Evolutionary conservation across 2,329 filamentous ascomycete genomes (phyloP), one percentile per base, ranked within the genome.

Genomic region (Ophiostoma angusticollis): DNA sequence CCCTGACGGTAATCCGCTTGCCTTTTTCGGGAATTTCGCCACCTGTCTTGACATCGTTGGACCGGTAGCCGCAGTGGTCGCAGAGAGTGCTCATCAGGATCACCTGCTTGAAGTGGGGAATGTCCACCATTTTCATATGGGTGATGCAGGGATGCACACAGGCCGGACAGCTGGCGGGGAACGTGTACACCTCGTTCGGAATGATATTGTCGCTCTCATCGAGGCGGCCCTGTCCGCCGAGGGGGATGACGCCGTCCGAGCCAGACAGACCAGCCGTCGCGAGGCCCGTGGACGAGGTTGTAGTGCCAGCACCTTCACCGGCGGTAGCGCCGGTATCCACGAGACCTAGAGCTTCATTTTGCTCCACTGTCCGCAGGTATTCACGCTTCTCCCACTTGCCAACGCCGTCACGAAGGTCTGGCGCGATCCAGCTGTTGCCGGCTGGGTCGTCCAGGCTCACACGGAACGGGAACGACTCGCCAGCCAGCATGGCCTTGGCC

Each of bases 91-190:
- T 87, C 84, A 94, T 96, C 51, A 98, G 70, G 29, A 95, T 79
- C 3, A 98, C 91, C 55, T 96, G 84, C 63, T 95, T 93, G 67
- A 98, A 98, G 63, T 94, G 82, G 1, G 91, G 91, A 46, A 98
- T 95, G 53, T 93, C 85, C 41, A 96, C 85, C 80, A 94, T 93
- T 67, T 95, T 94, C 85, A 95, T 95, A 60, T 94, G 87, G 9
- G 93, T 93, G 4, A 78, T 77, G 62, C 87, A 95, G 5, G 76
- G 65, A 59, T 83, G 83, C 54, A 79, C 78, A 67, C 91, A 98
- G 45, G 84, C 89, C 0, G 91, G 91, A 59, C 91, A 98, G 42
- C 78, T 83, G 6, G 87, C 80, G 3, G 89, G 89, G 63, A 98
- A 91, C 43, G 78, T 79, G 65, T 96, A 96, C 21, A 95, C 82